These are phyloP conservation scores for Hanseniaspora lachancei DNA, from an alignment of 805 yeast genomes.

Conservation along the genomic window DNA sequence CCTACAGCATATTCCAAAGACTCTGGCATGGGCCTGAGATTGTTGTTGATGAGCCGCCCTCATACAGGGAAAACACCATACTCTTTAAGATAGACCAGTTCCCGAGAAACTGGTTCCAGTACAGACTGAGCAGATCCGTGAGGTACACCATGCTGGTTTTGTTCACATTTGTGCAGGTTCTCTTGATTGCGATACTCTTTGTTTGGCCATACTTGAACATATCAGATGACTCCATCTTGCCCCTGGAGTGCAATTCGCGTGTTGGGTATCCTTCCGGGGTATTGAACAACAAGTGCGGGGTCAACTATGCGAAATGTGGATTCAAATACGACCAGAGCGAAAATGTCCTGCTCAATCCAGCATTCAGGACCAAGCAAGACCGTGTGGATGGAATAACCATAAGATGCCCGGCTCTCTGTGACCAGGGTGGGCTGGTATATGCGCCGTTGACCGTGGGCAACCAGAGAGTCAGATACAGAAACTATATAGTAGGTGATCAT, in stretches of 20 bases:
- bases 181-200: slow-evolving; percentile 29
- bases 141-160: slow-evolving; percentile 35
- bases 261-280: slow-evolving; percentile 28
- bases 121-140: slow-evolving; percentile 30
- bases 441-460: slow-evolving; percentile 65
- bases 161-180: slow-evolving; percentile 35
- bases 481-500: slow-evolving; percentile 72
- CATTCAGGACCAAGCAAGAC: not conserved
- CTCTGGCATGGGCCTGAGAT: slow-evolving; percentile 46
- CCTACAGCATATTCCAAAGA: slow-evolving; percentile 20
- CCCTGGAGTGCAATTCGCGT: slow-evolving; percentile 28
- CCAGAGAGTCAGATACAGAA: slow-evolving; percentile 51
- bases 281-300: slow-evolving; percentile 49
- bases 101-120: slow-evolving; percentile 29
- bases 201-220: slow-evolving; percentile 15
- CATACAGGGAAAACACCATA: slow-evolving; percentile 20
- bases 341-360: not conserved
- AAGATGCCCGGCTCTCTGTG: slow-evolving; percentile 83
- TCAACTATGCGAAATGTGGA: slow-evolving; percentile 48
- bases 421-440: slow-evolving; percentile 61
- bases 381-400: slow-evolving; percentile 33
- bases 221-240: slow-evolving; percentile 26
- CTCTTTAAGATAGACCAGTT: slow-evolving; percentile 30
- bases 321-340: not conserved
- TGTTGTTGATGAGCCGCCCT: slow-evolving; percentile 38